Evolutionary conservation across 306 rosid genomes (phyloP).

Genomic region (Sesbania bispinosa): DNA sequence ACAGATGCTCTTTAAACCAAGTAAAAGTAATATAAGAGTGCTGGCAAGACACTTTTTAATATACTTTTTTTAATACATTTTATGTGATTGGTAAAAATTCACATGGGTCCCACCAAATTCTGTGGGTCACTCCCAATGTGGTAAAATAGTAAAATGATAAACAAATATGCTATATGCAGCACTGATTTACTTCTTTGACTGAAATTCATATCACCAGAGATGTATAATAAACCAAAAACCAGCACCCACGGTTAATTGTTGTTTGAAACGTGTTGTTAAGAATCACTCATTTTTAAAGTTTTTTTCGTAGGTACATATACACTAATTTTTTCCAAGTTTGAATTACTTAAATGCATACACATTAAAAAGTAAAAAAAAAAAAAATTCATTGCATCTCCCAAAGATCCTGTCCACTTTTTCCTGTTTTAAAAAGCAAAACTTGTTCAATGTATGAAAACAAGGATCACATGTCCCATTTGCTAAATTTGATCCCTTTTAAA

Average conservation of each 20-base stretch:
- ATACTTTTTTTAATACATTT: too few relatives aligned
- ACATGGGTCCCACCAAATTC: too few relatives aligned
- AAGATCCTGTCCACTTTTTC: neutral
- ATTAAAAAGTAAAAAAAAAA: neutral
- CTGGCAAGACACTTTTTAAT: too few relatives aligned
- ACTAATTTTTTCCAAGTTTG: neutral
- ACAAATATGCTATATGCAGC: constrained; percentile 8
- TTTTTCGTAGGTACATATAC: neutral
- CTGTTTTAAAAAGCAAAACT: constrained; percentile 18
- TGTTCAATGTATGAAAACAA: constrained; percentile 37
- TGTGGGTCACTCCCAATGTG: too few relatives aligned
- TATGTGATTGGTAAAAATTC: too few relatives aligned
- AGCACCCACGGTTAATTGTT: too few relatives aligned
- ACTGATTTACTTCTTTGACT: constrained; percentile 23
- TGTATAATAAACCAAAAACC: too few relatives aligned
- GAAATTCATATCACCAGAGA: constrained; percentile 19
- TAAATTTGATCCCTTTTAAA: constrained; percentile 3
- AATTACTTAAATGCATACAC: neutral
- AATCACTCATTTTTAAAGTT: neutral
- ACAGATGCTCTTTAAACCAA: too few relatives aligned
- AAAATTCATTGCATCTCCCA: neutral
- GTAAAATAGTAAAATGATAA: neutral
- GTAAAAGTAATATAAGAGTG: too few relatives aligned
- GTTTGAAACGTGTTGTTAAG: constrained; percentile 10
- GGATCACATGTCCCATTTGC: constrained; percentile 32